Percentiles rank a stretch among this genome's conserved stretches.
phyloP scores from a whole-genome alignment of 805 yeast species.

The Alloascoidea hylecoeti region DNA sequence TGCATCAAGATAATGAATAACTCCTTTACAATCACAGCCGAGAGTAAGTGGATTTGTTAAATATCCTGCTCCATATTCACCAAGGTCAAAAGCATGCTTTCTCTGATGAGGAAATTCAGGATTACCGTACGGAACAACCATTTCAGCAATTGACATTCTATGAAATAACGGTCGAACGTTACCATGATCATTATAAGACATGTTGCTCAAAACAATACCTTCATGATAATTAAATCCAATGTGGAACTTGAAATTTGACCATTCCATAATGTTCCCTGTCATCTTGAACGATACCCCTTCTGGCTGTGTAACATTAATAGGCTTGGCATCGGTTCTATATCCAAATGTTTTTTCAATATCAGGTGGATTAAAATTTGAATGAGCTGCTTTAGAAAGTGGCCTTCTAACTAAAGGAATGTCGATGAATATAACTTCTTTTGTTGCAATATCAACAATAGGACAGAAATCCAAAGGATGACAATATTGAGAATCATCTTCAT shows the following conservation, averaged over 20 bases:
- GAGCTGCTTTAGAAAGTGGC: constrained; percentile 53
- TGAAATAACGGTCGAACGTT: constrained; percentile 57
- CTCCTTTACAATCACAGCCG: constrained; percentile 83
- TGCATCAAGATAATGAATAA: constrained; percentile 73
- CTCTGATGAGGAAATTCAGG: constrained; percentile 76
- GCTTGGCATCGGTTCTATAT: constrained; percentile 48
- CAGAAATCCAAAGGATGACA: constrained; percentile 72
- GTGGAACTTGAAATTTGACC: constrained; percentile 72
- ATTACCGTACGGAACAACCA: constrained; percentile 77
- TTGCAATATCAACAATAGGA: constrained; percentile 69
- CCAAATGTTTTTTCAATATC: constrained; percentile 48
- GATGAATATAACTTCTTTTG: constrained; percentile 51
- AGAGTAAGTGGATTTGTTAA: constrained; percentile 68
- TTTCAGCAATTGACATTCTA: constrained; percentile 64
- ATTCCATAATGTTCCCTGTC: constrained; percentile 53
- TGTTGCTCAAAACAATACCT: constrained; percentile 67
- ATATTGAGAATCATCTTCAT: constrained; percentile 55
- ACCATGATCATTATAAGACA: constrained; percentile 65
- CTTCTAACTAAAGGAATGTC: constrained; percentile 69
- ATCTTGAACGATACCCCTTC: constrained; percentile 69
- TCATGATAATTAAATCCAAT: constrained; percentile 79
- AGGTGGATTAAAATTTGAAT: constrained; percentile 55
- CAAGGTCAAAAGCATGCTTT: constrained; percentile 77
- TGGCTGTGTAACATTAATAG: constrained; percentile 64
- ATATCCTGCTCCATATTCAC: constrained; percentile 82